These are phyloP conservation scores for Terfezia claveryi DNA, from an alignment of 495 filamentous ascomycete genomes.

Conservation along the genomic window DNA sequence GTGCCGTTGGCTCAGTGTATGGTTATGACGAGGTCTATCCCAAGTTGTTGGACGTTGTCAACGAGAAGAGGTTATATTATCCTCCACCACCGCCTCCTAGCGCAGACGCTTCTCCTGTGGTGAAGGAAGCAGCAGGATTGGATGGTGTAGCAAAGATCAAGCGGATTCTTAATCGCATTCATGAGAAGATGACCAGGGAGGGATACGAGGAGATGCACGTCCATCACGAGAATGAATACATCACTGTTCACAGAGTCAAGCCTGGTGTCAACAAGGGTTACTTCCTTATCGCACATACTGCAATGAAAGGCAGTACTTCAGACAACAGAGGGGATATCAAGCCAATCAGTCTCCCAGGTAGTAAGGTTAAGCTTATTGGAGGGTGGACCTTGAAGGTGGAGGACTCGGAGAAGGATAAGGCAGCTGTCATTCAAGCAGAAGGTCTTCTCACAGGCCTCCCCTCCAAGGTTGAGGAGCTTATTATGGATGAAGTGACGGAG, in stretches of 20 bases:
- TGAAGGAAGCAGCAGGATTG: slow-evolving; percentile 39
- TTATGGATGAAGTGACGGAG: slow-evolving; percentile 34
- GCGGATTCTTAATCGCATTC: slow-evolving; percentile 75
- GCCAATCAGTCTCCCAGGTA: slow-evolving; percentile 53
- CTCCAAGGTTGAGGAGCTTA: slow-evolving; percentile 45
- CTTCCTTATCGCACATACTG: slow-evolving; percentile 86
- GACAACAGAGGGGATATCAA: slow-evolving; percentile 53
- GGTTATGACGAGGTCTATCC: slow-evolving; percentile 98
- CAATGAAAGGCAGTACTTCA: slow-evolving; percentile 49
- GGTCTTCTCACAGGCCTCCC: slow-evolving; percentile 57
- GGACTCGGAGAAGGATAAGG: slow-evolving; percentile 37
- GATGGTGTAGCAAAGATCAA: slow-evolving; percentile 76
- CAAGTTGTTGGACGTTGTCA: slow-evolving; percentile 67
- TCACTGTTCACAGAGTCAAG: slow-evolving; percentile 89
- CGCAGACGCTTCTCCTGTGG: slow-evolving; percentile 37
- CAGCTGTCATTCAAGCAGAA: slow-evolving; percentile 42
- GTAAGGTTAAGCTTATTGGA: slow-evolving; percentile 56
- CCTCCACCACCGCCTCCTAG: slow-evolving; percentile 23
- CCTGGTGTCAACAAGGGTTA: slow-evolving; percentile 75
- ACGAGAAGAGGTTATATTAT: slow-evolving; percentile 57
- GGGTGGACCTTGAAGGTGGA: slow-evolving; percentile 80
- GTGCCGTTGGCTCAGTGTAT: slow-evolving; percentile 84
- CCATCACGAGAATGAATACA: slow-evolving; percentile 84
- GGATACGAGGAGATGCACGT: slow-evolving; percentile 90
- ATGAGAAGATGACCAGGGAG: slow-evolving; percentile 80